A percentile compares a stretch with the other conserved stretches of the same genome.
phyloP scores from a whole-genome alignment of 192 early-diverging fungal genomes.

The Backusella psychrophila region DNA sequence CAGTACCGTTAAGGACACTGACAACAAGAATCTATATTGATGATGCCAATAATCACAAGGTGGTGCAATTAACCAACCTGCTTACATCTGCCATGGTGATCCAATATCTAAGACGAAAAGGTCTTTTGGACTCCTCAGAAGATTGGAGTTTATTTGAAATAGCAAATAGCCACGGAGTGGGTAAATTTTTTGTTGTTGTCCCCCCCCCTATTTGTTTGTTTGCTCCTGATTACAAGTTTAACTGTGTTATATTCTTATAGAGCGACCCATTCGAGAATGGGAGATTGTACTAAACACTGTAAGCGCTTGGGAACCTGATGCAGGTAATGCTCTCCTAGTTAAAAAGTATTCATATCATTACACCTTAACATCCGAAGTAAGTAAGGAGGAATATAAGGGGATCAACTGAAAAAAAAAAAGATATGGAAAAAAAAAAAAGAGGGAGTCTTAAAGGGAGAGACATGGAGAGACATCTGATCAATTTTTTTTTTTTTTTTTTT shows the following conservation, averaged over 20 bases:
- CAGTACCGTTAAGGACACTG: constrained; percentile 41
- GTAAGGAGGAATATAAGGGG: not conserved
- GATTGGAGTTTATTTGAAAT: constrained; percentile 93
- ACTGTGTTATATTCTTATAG: constrained; percentile 33
- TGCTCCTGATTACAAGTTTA: constrained; percentile 6
- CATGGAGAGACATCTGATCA: constrained; percentile 11
- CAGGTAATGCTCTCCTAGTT: constrained; percentile 73
- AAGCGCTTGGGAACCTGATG: constrained; percentile 77
- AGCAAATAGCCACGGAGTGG: constrained; percentile 77
- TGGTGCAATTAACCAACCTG: constrained; percentile 70
- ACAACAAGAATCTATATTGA: constrained; percentile 89
- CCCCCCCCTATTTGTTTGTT: not conserved
- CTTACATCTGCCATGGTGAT: constrained; percentile 74
- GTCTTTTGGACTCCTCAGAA: constrained; percentile 52
- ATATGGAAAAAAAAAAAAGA: not conserved
- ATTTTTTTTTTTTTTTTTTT: too few relatives aligned
- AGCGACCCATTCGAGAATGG: constrained; percentile 90
- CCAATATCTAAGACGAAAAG: constrained; percentile 62
- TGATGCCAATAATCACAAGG: constrained; percentile 73
- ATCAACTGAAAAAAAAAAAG: too few relatives aligned
- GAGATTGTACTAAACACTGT: constrained; percentile 83
- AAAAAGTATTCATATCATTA: constrained; percentile 68
- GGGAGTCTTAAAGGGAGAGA: not conserved
- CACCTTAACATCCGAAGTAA: constrained; percentile 60
- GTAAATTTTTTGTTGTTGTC: constrained; percentile 30